These are phyloP conservation scores for Candida multigemmis DNA, from an alignment of 805 yeast species.

Conservation along the genomic window DNA sequence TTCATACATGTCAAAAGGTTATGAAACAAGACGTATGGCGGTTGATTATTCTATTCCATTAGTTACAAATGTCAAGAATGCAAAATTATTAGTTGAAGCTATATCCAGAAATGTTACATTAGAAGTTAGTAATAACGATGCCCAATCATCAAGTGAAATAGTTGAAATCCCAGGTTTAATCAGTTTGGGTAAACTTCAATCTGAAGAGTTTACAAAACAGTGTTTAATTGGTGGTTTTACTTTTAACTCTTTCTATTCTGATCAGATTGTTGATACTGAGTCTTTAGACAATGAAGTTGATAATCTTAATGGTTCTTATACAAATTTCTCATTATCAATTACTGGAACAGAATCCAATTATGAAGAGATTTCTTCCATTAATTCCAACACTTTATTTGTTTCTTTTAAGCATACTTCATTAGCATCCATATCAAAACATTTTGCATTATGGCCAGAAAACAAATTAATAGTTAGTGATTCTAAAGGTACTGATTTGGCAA, in stretches of 20 bases:
- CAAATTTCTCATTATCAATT: constrained; percentile 76
- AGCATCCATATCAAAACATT: constrained; percentile 70
- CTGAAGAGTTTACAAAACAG: constrained; percentile 62
- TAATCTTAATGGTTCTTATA: constrained; percentile 50
- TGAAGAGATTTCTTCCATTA: constrained; percentile 47
- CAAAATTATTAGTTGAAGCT: constrained; percentile 94
- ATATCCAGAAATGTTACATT: constrained; percentile 60
- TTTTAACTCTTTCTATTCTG: constrained; percentile 72
- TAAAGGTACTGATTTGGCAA: constrained; percentile 84
- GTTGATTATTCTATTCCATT: constrained; percentile 97
- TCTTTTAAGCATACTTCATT: constrained; percentile 71
- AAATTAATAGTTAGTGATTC: constrained; percentile 93
- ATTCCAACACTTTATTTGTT: constrained; percentile 73
- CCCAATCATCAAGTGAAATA: constrained; percentile 85
- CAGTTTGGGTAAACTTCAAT: constrained; percentile 72
- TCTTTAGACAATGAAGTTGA: constrained; percentile 59
- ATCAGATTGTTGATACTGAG: constrained; percentile 57
- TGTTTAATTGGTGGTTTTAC: constrained; percentile 85
- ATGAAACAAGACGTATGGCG: constrained; percentile 98
- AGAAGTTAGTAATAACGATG: constrained; percentile 69
- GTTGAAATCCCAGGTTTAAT: constrained; percentile 80
- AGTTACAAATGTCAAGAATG: constrained; percentile 96
- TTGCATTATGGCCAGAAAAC: constrained; percentile 72
- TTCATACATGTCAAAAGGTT: constrained; percentile 94
- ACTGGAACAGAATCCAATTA: constrained; percentile 74